Percentiles rank a stretch among this genome's conserved stretches.
Evolutionary conservation across 495 filamentous ascomycete genomes (phyloP).

Genomic region (Cenococcum geophilum): DNA sequence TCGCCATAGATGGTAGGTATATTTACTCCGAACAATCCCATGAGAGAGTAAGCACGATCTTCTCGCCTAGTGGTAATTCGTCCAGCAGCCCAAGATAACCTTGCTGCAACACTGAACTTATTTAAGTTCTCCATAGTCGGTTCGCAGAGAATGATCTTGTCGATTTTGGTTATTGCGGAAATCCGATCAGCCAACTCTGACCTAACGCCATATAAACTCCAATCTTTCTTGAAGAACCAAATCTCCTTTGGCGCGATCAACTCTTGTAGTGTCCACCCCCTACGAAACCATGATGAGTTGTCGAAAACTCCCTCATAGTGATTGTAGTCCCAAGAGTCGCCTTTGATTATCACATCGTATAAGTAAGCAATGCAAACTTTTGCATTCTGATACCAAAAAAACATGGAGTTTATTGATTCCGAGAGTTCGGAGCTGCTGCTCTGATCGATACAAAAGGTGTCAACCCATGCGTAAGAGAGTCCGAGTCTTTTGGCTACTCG

Average conservation of each 20-base stretch:
- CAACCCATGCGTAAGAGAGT: constrained; percentile 1
- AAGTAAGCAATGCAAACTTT: background rate
- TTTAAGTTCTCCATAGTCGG: background rate
- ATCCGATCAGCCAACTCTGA: background rate
- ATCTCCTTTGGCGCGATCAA: constrained; percentile 8
- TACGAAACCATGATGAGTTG: background rate
- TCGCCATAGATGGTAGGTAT: constrained; percentile 13
- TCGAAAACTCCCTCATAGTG: background rate
- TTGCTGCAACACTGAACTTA: background rate
- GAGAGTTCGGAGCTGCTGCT: constrained; percentile 14
- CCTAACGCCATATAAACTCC: background rate
- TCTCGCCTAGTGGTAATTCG: constrained; percentile 5
- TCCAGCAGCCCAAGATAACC: constrained; percentile 11
- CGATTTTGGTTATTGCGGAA: background rate
- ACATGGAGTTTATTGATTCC: constrained; percentile 6
- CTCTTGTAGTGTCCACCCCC: constrained; percentile 2
- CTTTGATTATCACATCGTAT: background rate
- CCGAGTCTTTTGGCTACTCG: too few relatives aligned
- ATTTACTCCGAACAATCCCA: constrained; percentile 14
- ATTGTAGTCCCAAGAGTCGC: background rate
- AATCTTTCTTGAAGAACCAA: constrained; percentile 4
- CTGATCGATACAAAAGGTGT: constrained; percentile 28
- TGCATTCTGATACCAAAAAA: constrained; percentile 6
- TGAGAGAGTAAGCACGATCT: constrained; percentile 11
- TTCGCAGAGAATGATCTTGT: background rate